These are phyloP conservation scores for Afroboletus lepidellus DNA, from an alignment of 1,284 basidiomycete species.

Conservation along the genomic window DNA sequence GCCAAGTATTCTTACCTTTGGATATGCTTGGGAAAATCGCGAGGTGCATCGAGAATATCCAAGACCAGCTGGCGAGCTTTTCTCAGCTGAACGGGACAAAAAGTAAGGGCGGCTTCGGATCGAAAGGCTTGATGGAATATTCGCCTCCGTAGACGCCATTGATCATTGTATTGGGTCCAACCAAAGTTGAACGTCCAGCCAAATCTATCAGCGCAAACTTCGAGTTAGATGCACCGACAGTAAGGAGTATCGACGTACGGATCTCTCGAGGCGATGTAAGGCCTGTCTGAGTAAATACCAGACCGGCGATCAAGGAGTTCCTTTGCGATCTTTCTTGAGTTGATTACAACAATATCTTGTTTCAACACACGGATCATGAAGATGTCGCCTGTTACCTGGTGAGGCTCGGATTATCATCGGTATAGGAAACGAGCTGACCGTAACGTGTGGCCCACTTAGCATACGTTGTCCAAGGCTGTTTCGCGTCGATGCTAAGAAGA, in stretches of 20 bases:
- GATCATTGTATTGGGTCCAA: slow-evolving; percentile 18
- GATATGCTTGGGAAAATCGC: slow-evolving; percentile 18
- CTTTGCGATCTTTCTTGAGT: slow-evolving; percentile 20
- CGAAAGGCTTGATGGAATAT: slow-evolving; percentile 32
- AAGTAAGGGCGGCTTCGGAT: slow-evolving; percentile 16
- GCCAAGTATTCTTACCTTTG: slow-evolving; percentile 8
- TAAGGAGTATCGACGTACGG: slow-evolving; percentile 10
- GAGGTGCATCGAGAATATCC: slow-evolving; percentile 20
- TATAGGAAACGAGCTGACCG: slow-evolving; percentile 5
- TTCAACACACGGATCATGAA: slow-evolving; percentile 23
- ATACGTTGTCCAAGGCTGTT: slow-evolving; percentile 25
- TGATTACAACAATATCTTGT: slow-evolving; percentile 26
- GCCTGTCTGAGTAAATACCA: slow-evolving; percentile 28
- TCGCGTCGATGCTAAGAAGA: slow-evolving; percentile 19
- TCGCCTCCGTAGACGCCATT: slow-evolving; percentile 25
- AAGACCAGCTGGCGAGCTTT: slow-evolving; percentile 22
- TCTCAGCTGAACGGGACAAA: slow-evolving; percentile 20
- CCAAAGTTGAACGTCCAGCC: slow-evolving; percentile 27
- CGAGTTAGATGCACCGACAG: not conserved
- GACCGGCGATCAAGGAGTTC: slow-evolving; percentile 28
- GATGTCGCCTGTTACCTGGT: slow-evolving; percentile 20
- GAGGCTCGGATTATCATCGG: not conserved
- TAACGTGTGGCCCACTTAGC: slow-evolving; percentile 22
- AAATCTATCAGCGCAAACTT: slow-evolving; percentile 17
- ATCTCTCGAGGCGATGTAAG: slow-evolving; percentile 23